Evolutionary conservation across 495 filamentous ascomycete species (phyloP), one percentile per base, ranked within the genome.

Genomic region (Thermochaetoides thermophila): DNA sequence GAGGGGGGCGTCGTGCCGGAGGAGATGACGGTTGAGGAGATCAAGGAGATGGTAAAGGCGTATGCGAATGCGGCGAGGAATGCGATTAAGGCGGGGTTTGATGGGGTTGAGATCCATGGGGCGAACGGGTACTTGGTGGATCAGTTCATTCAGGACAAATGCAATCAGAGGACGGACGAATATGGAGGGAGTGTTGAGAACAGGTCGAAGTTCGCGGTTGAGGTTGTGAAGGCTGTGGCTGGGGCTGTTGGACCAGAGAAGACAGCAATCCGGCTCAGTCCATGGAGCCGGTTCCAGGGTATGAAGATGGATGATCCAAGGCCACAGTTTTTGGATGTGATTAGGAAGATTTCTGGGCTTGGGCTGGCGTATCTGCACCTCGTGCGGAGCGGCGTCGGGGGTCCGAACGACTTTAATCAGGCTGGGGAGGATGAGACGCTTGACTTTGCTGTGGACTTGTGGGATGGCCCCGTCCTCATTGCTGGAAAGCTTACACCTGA

Each of bases 111-210:
- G 57, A 59, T 84, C 34, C 78, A 83, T 46, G 72, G 59, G 22
- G 76, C 76, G 3, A 84, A 85, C 42, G 80, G 79, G 7, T 84
- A 82, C 45, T 52, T 85, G 30, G 57, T 82, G 31, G 76, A 85
- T 45, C 80, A 85, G 53, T 85, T 85, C 50, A 59, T 55, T 1
- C 76, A 80, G 44, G 71, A 76, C 41, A 57, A 44, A 11, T 56
- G 43, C 38, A 85, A 85, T 55, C 45, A 61, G 45, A 68, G 80
- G 2, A 73, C 63, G 3, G 80, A 85, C 47, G 27, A 39, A 12
- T 85, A 71, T 50, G 80, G 80, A 15, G 78, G 80, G n/a, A 76
- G 68, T 40, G 52, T 82, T 15, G 78, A 81, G 60, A 78, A 79
- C 38, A 63, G 82, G 15, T 59, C 69, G 5, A 67, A 71, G 14